Percentiles rank a stretch among this genome's conserved stretches.
Evolutionary conservation across 805 yeast species (phyloP).

Genomic region (Wickerhamomyces chaumierensis): DNA sequence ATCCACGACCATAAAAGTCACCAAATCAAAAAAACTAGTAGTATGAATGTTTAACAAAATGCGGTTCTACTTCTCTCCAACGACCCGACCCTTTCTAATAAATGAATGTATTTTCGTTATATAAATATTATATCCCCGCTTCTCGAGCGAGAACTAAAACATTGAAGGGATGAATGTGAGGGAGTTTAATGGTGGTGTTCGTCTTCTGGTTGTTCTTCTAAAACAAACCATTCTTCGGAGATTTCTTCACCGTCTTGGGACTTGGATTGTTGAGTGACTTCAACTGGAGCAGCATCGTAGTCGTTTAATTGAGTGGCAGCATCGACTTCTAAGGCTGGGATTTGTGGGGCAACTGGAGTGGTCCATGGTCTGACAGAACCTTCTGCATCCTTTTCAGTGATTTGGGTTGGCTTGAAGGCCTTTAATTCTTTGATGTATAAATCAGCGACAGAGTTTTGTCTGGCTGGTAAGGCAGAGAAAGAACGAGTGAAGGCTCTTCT

Average conservation of each 20-base stretch:
- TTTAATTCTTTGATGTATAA: constrained; percentile 80
- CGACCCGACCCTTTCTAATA: not conserved
- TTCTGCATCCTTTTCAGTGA: constrained; percentile 64
- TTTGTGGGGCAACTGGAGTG: constrained; percentile 66
- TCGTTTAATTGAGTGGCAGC: constrained; percentile 54
- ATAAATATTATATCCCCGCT: not conserved
- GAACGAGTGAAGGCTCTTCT: constrained; percentile 21
- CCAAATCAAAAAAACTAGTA: no score
- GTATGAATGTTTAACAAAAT: no score
- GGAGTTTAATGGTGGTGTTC: constrained; percentile 33
- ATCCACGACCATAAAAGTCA: no score
- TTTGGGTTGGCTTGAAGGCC: constrained; percentile 76
- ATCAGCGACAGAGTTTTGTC: constrained; percentile 60
- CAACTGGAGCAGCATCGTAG: constrained; percentile 65
- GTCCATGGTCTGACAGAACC: constrained; percentile 75
- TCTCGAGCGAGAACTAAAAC: not conserved
- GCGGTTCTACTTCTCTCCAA: no score
- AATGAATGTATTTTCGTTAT: not conserved
- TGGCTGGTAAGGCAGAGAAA: constrained; percentile 24
- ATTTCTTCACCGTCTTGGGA: constrained; percentile 33
- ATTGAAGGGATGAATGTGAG: not conserved
- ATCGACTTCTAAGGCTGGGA: constrained; percentile 62
- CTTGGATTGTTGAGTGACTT: constrained; percentile 33
- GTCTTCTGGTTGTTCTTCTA: constrained; percentile 59
- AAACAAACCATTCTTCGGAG: constrained; percentile 65